Evolutionary conservation across 2,329 filamentous ascomycete genomes (phyloP).

Genomic region (Apiospora phragmitis): DNA sequence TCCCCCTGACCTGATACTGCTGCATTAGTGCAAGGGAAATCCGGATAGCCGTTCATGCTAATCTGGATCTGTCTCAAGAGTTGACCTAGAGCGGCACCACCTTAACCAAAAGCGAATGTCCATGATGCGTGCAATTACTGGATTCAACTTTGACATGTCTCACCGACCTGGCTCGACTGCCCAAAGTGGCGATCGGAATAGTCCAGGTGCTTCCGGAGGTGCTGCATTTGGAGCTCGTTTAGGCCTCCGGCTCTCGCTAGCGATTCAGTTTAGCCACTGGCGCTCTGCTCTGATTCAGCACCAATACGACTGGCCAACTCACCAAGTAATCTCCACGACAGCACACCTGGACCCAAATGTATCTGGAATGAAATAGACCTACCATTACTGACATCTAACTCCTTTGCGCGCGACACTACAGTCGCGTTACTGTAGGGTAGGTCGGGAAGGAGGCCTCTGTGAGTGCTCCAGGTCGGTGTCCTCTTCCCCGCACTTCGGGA

Average conservation of each 20-base stretch:
- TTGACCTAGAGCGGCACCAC: neutral
- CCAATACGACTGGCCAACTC: neutral
- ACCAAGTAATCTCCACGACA: neutral
- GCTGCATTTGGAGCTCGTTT: neutral
- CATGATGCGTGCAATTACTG: constrained; percentile 4
- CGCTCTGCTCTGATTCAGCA: neutral
- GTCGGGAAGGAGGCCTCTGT: no score
- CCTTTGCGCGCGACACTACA: neutral
- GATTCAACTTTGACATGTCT: neutral
- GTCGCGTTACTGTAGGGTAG: neutral
- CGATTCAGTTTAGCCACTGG: neutral
- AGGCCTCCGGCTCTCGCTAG: neutral
- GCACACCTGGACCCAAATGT: no score
- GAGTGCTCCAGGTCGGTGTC: no score
- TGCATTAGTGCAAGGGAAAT: neutral
- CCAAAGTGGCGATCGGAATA: neutral
- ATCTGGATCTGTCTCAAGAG: neutral
- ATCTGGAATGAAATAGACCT: no score
- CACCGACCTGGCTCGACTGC: neutral
- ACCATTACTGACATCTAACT: no score
- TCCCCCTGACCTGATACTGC: neutral
- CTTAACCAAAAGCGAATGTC: neutral
- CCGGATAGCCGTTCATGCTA: neutral
- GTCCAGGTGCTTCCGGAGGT: neutral
- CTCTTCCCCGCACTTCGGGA: neutral